Conservation (phyloP, 129 eudicot genomes). For the Scalesia atractyloides region DNA sequence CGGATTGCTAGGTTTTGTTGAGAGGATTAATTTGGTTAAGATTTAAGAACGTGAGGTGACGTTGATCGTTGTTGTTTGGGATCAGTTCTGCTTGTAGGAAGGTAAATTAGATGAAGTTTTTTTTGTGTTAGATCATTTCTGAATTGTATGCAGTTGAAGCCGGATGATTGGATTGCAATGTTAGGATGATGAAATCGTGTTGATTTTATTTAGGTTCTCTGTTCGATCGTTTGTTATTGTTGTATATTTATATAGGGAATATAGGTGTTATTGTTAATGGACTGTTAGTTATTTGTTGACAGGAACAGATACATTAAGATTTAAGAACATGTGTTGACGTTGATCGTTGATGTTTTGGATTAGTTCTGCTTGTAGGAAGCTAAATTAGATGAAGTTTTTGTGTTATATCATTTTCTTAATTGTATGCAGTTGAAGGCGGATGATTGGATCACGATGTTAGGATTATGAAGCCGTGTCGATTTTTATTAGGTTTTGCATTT, state of each 20-base stretch:
- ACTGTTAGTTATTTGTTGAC: too few species aligned
- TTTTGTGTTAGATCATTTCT: slow-evolving; percentile 1
- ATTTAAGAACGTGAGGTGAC: background rate
- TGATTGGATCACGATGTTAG: slow-evolving; percentile 21
- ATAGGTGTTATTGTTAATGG: background rate
- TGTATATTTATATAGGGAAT: background rate
- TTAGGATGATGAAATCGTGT: slow-evolving; percentile 4
- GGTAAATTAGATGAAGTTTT: slow-evolving; percentile 2
- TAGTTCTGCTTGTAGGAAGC: slow-evolving; percentile 1
- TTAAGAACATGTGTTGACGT: background rate
- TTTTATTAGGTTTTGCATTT: slow-evolving; percentile 9
- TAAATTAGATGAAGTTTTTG: background rate
- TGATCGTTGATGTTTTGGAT: background rate
- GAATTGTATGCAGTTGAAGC: slow-evolving; percentile 21
- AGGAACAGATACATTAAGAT: too few species aligned
- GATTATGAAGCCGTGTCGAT: background rate
- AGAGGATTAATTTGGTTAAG: background rate
- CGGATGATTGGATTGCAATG: slow-evolving; percentile 12
- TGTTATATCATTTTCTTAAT: too few species aligned
- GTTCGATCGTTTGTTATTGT: background rate
- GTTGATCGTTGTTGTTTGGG: background rate
- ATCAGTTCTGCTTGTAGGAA: slow-evolving; percentile 10
- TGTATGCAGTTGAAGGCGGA: slow-evolving; percentile 9
- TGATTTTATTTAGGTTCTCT: background rate
- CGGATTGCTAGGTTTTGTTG: background rate